A percentile compares a stretch with the other conserved stretches of the same genome.
Evolutionary conservation across 2,329 filamentous ascomycete species (phyloP).

Genomic region (Claviceps monticola): DNA sequence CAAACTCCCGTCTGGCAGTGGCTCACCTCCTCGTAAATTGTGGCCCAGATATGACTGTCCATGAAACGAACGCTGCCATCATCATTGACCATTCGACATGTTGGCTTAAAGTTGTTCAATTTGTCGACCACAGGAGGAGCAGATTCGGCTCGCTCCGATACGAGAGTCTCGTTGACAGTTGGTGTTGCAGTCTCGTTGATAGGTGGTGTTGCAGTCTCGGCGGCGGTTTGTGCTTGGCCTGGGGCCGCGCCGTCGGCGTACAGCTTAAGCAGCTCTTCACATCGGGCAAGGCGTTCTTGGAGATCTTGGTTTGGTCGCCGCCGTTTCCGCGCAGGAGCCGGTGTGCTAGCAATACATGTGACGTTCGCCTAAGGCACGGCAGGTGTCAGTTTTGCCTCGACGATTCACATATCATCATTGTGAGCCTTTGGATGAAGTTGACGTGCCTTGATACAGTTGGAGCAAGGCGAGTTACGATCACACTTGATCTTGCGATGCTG

Average conservation of each 20-base stretch:
- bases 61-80: slow-evolving; percentile 42
- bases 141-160: slow-evolving; percentile 14
- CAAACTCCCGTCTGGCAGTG: neutral
- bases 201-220: slow-evolving; percentile 3
- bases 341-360: slow-evolving; percentile 44
- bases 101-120: slow-evolving; percentile 26
- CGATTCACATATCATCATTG: neutral
- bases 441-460: slow-evolving; percentile 45
- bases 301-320: slow-evolving; percentile 47
- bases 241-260: slow-evolving; percentile 31
- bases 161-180: slow-evolving; percentile 7
- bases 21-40: slow-evolving; percentile 42
- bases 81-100: slow-evolving; percentile 41
- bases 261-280: slow-evolving; percentile 43
- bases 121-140: slow-evolving; percentile 16
- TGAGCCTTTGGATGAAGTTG: neutral
- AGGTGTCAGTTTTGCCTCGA: slow-evolving; percentile 3
- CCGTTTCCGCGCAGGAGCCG: slow-evolving; percentile 45
- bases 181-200: slow-evolving; percentile 4
- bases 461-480: slow-evolving; percentile 43
- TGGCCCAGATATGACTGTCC: slow-evolving; percentile 40
- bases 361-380: slow-evolving; percentile 36
- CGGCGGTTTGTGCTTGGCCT: slow-evolving; percentile 9
- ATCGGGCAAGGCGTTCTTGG: slow-evolving; percentile 44
- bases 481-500: slow-evolving; percentile 51